Base-by-base conservation (phyloP, 495 filamentous ascomycete species). In the Cladorrhinum samala region DNA sequence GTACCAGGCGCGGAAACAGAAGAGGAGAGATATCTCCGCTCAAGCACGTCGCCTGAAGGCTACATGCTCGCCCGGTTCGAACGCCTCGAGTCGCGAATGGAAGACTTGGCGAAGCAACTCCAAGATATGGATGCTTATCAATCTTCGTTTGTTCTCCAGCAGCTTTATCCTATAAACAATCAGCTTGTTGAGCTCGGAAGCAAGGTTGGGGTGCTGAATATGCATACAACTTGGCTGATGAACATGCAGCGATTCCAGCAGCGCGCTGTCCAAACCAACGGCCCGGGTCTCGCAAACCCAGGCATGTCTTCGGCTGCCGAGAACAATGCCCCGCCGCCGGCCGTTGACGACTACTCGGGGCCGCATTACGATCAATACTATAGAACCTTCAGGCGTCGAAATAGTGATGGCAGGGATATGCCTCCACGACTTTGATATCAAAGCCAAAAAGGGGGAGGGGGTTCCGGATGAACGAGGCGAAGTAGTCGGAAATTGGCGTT, bases 161-260 rank as follows among this genome's bases (percentile, higher is more conserved):
- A 78, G 50, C 70, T 69, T 6, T 63, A 76, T 23, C 70, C 69
- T 9, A 67, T 80, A 50, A 75, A 75, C 46, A 74, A 79, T 27
- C 75, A 80, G 50, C 64, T 82, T 1, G 67, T 67, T n/a, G 77
- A 82, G 51, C 64, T 82, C 24, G 67, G 68, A 30, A 78, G 70
- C 58, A 75, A 66, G n/a, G 66, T 78, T 37, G 72, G 73, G 8
- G 72, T 77, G 9, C 63, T 78, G 11, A 69, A 71, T 33, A 78
- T 80, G 77, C 77, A 82, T 52, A 75, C 78, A 13, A 68, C 71
- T 19, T 82, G 77, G 77, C 63, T 80, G 49, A 72, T 80, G 72
- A 77, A 72, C 33, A 49, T 61, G 18, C 58, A 62, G 49, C 55
- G 65, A 19, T 52, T 46, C 2, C 61, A 60, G 49, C 57, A 54